Base-by-base conservation (phyloP, 352 stramenopile genomes). In the Phytophthora parvispora region DNA sequence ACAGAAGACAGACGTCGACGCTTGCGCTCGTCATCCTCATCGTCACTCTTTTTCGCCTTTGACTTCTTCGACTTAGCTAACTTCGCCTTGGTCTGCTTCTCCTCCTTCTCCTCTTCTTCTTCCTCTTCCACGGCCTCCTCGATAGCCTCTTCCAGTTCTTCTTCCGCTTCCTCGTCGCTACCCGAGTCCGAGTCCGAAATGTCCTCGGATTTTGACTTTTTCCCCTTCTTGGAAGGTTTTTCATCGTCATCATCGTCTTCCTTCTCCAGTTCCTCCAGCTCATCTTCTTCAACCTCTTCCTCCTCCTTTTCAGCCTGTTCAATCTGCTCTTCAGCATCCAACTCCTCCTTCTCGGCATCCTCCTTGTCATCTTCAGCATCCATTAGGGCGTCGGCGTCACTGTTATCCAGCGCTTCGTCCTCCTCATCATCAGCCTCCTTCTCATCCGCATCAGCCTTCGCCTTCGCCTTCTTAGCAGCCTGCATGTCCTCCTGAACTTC, bases 391-490 rank as follows among this genome's bases (percentile, higher is more conserved):
- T 72, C 67, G 5, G 70, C 67, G 27, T 77, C 62, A 36, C 63
- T 53, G 1, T 49, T 38, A 36, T 64, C 42, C 45, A 75, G 49
- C 12, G 66, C 71, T 0, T 80, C 71, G 15, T 66, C 48, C 8
- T 80, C 58, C 3, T 79, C 74, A 8, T 65, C 57, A 5, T 76
- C 65, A 25, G 74, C 74, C 43, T 75, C 74, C 18, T 59, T 53
- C 32, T 73, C 52, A 29, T 74, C 67, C 28, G 75, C 25, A 42
- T 77, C 22, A 24, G 71, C 67, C 2, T 38, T 60, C 7, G 49
- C 40, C 38, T 75, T 60, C 3, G 56, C 60, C 50, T 72, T 69
- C n/a, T 75, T 27, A 12, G 64, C 63, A 34, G 52, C 38, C 16
- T 80, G 50, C 51, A 77, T 65, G 27, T 79, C 71, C 5, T 75